Conservation (phyloP, 2,329 filamentous ascomycete species). For the Fonsecaea nubica region DNA sequence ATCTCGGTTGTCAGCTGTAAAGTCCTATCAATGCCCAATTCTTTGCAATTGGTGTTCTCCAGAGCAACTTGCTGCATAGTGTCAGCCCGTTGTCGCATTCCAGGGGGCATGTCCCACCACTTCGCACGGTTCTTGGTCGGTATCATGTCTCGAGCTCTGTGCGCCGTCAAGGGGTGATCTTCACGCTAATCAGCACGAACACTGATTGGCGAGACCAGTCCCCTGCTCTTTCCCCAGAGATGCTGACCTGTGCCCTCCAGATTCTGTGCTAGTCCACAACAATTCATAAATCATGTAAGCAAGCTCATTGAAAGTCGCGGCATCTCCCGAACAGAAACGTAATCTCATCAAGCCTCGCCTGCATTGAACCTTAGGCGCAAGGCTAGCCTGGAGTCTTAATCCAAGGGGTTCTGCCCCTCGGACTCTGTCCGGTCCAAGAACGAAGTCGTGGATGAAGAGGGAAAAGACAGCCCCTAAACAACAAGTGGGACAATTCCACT, state of each 20-base stretch:
- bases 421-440: conserved; percentile 17
- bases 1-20: too few species aligned
- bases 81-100: not conserved
- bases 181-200: not conserved
- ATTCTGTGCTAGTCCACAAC: not conserved
- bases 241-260: not conserved
- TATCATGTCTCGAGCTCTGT: not conserved
- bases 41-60: not conserved
- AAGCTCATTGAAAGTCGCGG: conserved; percentile 1
- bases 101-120: not conserved
- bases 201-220: not conserved
- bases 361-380: conserved; percentile 4
- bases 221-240: not conserved
- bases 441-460: conserved; percentile 6
- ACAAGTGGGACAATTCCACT: not conserved
- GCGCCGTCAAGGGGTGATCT: not conserved
- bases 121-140: not conserved
- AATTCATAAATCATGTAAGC: conserved; percentile 14
- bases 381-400: not conserved
- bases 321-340: conserved; percentile 15
- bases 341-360: conserved; percentile 11
- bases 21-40: not conserved
- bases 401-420: not conserved
- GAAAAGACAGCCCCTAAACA: not conserved
- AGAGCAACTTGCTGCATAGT: not conserved